Evolutionary conservation across 2,329 filamentous ascomycete genomes (phyloP).

Genomic region (Colletotrichum sojae): DNA sequence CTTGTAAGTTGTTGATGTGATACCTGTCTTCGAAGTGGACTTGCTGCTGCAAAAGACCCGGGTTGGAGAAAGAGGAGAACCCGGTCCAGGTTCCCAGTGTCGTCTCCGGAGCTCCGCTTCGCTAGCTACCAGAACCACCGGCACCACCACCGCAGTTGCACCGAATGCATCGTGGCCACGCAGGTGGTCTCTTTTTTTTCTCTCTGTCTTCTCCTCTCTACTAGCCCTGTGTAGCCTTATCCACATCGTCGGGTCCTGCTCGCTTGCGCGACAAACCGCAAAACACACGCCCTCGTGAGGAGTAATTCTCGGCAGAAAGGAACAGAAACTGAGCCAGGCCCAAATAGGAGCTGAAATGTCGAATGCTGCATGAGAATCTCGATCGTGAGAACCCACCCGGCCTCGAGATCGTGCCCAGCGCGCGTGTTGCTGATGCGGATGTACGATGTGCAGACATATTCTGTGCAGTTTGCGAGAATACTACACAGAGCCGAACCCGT

Average conservation of each 20-base stretch:
- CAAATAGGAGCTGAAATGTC: not conserved
- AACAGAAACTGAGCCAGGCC: not conserved
- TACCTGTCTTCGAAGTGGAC: conserved; percentile 8
- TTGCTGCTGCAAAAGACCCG: not conserved
- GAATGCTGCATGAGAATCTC: conserved; percentile 1
- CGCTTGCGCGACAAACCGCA: not conserved
- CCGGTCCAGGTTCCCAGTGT: not conserved
- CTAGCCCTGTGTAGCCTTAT: conserved; percentile 8
- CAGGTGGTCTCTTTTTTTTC: not conserved
- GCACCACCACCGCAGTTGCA: conserved; percentile 33
- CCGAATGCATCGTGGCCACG: conserved; percentile 25
- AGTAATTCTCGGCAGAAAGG: conserved; percentile 14
- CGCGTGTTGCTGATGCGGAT: not conserved
- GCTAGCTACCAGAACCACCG: conserved; percentile 14
- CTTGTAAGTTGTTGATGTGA: not conserved
- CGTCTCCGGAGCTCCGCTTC: conserved; percentile 8
- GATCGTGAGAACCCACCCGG: not conserved
- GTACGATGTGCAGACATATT: not conserved
- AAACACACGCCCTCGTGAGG: not conserved
- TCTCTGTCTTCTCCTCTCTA: not conserved
- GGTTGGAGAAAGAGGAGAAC: conserved; percentile 33
- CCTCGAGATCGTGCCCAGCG: not conserved
- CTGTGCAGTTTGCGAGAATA: not conserved
- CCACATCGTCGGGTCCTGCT: conserved; percentile 29
- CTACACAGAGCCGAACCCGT: conserved; percentile 6